Conservation (phyloP, 2,329 filamentous ascomycete genomes). For the Pseudopyricularia javanii region DNA sequence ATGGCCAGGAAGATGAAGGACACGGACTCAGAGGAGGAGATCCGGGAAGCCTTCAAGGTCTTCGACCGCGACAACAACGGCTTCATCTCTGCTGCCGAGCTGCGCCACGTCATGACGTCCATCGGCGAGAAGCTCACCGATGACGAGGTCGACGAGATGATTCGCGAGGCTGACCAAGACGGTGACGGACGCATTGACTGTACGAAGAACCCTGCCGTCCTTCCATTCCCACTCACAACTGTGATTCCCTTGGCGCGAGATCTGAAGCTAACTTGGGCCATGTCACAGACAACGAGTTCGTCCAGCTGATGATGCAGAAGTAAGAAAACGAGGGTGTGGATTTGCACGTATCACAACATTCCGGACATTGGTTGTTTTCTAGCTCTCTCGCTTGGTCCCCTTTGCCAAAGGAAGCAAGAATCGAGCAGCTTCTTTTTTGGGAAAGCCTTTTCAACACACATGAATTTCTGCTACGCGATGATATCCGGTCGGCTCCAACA, state of each 20-base stretch:
- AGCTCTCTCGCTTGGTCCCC: conserved; percentile 8
- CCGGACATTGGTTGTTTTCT: conserved; percentile 7
- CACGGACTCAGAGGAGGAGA: conserved; percentile 83
- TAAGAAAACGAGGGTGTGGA: conserved; percentile 28
- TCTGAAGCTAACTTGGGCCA: conserved; percentile 13
- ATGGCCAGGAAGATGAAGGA: conserved; percentile 95
- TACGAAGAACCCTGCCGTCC: conserved; percentile 30
- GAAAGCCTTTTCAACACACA: background rate
- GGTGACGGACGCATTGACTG: conserved; percentile 83
- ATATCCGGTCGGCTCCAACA: conserved; percentile 1
- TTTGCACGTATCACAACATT: conserved; percentile 1
- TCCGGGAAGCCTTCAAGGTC: conserved; percentile 79
- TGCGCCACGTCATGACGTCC: conserved; percentile 84
- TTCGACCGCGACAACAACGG: conserved; percentile 89
- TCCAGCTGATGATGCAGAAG: conserved; percentile 95
- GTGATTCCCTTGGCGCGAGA: background rate
- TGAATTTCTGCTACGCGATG: conserved; percentile 1
- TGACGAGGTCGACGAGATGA: conserved; percentile 89
- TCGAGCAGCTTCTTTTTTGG: conserved; percentile 5
- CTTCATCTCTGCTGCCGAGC: conserved; percentile 78
- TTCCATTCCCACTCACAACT: background rate
- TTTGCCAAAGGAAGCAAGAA: conserved; percentile 9
- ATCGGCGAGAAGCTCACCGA: conserved; percentile 87
- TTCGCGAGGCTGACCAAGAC: conserved; percentile 80
- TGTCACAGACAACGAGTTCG: conserved; percentile 71